Evolutionary conservation across 164 flowering plant species (phyloP).

Genomic region (Vitis rupestris): DNA sequence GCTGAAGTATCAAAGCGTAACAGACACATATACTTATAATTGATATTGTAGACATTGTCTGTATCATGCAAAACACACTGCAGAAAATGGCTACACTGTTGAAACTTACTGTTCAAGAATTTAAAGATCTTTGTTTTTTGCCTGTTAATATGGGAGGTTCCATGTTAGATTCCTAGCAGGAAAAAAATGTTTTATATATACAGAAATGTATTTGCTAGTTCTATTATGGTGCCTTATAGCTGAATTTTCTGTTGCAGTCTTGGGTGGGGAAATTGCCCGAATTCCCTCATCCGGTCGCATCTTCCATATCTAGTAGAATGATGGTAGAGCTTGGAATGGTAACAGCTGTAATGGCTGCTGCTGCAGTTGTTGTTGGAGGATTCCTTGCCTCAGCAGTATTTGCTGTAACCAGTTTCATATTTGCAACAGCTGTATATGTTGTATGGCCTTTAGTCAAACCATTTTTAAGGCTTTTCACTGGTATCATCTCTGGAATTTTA

Average conservation of each 20-base stretch:
- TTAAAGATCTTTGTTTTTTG: not conserved
- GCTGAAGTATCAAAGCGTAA: too few species aligned
- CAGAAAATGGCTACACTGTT: not conserved
- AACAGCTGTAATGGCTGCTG: conserved; percentile 68
- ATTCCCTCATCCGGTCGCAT: conserved; percentile 88
- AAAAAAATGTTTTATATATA: too few species aligned
- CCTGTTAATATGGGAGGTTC: not conserved
- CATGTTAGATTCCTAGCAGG: too few species aligned
- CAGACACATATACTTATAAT: too few species aligned
- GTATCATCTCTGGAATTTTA: conserved; percentile 41
- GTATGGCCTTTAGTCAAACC: conserved; percentile 75
- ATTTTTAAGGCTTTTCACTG: conserved; percentile 45
- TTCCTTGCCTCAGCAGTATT: conserved; percentile 79
- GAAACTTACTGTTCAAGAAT: not conserved
- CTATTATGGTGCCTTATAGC: not conserved
- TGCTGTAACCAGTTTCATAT: conserved; percentile 70
- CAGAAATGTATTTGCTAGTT: too few species aligned
- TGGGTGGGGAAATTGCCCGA: conserved; percentile 72
- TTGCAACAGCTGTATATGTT: conserved; percentile 50
- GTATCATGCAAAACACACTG: not conserved
- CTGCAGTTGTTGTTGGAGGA: conserved; percentile 72
- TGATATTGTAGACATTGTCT: not conserved
- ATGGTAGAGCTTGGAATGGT: conserved; percentile 84
- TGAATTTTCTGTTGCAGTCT: conserved; percentile 54
- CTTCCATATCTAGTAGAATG: conserved; percentile 89